Evolutionary conservation across 768 basidiomycete genomes (phyloP), one percentile per base, ranked within the genome.

Genomic region (Pluteus cervinus): DNA sequence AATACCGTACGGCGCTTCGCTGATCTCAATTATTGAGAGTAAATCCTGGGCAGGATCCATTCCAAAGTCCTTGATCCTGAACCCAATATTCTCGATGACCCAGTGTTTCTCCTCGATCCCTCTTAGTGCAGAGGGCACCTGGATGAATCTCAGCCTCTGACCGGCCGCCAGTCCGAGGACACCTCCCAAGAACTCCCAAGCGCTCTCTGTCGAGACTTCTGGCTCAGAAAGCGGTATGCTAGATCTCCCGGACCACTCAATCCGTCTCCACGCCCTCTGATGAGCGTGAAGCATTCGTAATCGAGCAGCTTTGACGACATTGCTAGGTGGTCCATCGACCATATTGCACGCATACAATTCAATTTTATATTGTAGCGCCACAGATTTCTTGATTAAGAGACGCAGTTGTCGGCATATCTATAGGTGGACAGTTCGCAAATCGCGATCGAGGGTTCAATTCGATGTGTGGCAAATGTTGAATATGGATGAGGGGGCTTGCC

Each of bases 21-120:
- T n/a, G n/a, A n/a, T n/a, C 46, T 73, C 68, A 5, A 79, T 54
- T 12, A 75, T 44, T 6, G 81, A 65, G 7, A 83, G 61, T 22
- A 86, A 63, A 51, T 84, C 75, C 48, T 81, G 81, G 16, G 75
- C 67, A 12, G 79, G 76, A 50, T 85, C 82, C 62, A 86, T 69
- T 5, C 63, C 65, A 44, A 79, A 79, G 46, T 81, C 79, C n/a
- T 72, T 66, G 9, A 78, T 47, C 11, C 42, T 24, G 24, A 71
- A 44, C 4, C 58, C 58, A 38, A 61, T 23, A 7, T 52, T 47
- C 15, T 58, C 50, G 12, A 73, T 40, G 4, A 53, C 51, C 77
- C 78, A 79, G 11, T 55, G 47, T 24, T 57, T 58, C 33, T 66
- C 61, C 35, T 66, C 47, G 41, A 79, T 75, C n/a, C 52, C 58